phyloP scores from a whole-genome alignment of 352 stramenopile genomes.

The Pythium insidiosum region DNA sequence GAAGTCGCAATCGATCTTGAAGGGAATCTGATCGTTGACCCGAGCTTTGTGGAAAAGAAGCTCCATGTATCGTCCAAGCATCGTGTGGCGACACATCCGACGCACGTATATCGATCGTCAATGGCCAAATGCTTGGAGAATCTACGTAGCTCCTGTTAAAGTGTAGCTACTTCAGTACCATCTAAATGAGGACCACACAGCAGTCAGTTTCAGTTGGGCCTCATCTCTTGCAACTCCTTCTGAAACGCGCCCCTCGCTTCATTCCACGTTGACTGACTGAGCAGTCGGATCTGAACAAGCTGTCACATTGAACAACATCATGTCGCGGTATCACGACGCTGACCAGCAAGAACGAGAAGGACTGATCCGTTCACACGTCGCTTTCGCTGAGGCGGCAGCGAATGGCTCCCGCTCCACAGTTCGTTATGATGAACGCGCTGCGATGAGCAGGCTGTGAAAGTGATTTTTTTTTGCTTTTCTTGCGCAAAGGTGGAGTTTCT shows the following conservation, averaged over 20 bases:
- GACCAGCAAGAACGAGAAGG: constrained; percentile 14
- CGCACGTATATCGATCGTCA: constrained; percentile 21
- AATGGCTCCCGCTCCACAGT: constrained; percentile 29
- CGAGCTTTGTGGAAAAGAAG: constrained; percentile 40
- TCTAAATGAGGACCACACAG: too few species aligned
- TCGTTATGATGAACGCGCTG: too few species aligned
- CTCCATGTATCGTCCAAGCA: constrained; percentile 28
- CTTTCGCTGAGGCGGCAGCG: constrained; percentile 24
- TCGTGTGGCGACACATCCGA: constrained; percentile 23
- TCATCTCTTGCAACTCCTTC: too few species aligned
- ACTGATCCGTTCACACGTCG: constrained; percentile 21
- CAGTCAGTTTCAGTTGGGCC: too few species aligned
- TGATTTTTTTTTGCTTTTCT: too few species aligned
- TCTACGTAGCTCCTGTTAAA: constrained; percentile 7
- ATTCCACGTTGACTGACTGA: too few species aligned
- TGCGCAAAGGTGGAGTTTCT: too few species aligned
- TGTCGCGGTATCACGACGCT: neutral
- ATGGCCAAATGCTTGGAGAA: constrained; percentile 28
- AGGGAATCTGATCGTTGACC: constrained; percentile 40
- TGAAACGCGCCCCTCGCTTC: too few species aligned
- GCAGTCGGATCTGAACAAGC: too few species aligned
- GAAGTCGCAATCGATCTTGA: constrained; percentile 29
- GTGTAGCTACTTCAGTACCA: too few species aligned
- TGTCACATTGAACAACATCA: too few species aligned
- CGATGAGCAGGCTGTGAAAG: too few species aligned